A percentile compares a stretch with the other conserved stretches of the same genome.
Evolutionary conservation across 2,329 filamentous ascomycete species (phyloP).

Genomic region (Aspergillus fumigatiaffinis): DNA sequence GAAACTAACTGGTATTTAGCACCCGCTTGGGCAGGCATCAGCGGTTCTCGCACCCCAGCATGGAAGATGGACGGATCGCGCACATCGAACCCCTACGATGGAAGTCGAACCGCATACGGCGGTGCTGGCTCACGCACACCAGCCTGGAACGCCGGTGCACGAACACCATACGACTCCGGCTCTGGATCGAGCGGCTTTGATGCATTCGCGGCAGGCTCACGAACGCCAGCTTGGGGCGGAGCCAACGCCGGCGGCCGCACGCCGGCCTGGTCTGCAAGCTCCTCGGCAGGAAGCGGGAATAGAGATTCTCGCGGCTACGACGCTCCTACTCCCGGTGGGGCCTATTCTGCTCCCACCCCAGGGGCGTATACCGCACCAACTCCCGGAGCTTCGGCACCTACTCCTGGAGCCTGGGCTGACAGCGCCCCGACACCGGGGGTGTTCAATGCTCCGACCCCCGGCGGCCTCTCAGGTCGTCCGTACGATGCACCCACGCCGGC

Average conservation of each 20-base stretch:
- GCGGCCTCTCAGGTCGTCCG: slow-evolving; percentile 30
- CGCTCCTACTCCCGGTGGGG: slow-evolving; percentile 67
- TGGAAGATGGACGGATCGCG: slow-evolving; percentile 56
- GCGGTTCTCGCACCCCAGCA: slow-evolving; percentile 49
- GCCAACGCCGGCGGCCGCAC: slow-evolving; percentile 48
- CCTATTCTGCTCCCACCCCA: slow-evolving; percentile 64
- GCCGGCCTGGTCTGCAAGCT: slow-evolving; percentile 40
- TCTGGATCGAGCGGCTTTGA: slow-evolving; percentile 66
- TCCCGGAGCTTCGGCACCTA: slow-evolving; percentile 61
- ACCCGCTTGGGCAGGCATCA: slow-evolving; percentile 40
- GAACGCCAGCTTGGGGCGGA: slow-evolving; percentile 68
- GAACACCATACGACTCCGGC: slow-evolving; percentile 64
- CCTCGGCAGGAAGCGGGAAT: slow-evolving; percentile 24
- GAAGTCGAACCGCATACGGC: slow-evolving; percentile 74
- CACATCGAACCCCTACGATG: slow-evolving; percentile 59
- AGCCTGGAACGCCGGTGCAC: slow-evolving; percentile 73
- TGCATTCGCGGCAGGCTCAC: slow-evolving; percentile 64
- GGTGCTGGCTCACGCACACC: slow-evolving; percentile 57
- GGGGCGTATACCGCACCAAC: slow-evolving; percentile 61
- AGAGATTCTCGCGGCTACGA: slow-evolving; percentile 55
- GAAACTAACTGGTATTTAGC: slow-evolving; percentile 27
- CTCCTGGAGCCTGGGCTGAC: slow-evolving; percentile 44
- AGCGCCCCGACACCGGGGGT: slow-evolving; percentile 45
- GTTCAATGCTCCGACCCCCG: slow-evolving; percentile 43
- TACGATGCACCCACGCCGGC: slow-evolving; percentile 50